Evolutionary conservation across 331 rosid genomes (phyloP).

Genomic region (Rhamnella rubrinervis): DNA sequence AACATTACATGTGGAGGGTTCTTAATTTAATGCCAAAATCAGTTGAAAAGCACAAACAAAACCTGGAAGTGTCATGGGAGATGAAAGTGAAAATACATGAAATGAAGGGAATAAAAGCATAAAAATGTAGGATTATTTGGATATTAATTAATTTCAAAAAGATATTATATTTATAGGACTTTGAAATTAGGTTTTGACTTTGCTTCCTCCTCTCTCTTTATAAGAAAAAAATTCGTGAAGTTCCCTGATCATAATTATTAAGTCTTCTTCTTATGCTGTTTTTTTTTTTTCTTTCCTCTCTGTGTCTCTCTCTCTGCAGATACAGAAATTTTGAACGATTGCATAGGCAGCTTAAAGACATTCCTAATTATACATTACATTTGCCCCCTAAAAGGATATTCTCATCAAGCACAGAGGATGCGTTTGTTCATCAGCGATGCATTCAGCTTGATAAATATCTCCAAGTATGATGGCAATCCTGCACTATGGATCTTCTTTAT

Average conservation of each 20-base stretch:
- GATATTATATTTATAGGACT: no score
- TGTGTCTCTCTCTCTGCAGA: conserved; percentile 46
- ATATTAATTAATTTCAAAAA: no score
- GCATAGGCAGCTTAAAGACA: conserved; percentile 90
- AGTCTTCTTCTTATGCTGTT: not conserved
- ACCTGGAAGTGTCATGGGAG: not conserved
- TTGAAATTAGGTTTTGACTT: no score
- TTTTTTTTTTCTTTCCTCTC: not conserved
- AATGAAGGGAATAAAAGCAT: no score
- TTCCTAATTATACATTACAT: conserved; percentile 81
- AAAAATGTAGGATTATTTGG: no score
- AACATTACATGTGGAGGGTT: not conserved
- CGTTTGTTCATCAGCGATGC: conserved; percentile 98
- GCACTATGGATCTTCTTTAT: not conserved
- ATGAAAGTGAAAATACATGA: not conserved
- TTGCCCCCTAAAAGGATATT: conserved; percentile 98
- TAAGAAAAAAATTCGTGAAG: conserved; percentile 4
- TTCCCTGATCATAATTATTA: not conserved
- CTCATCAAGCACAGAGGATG: conserved; percentile 95
- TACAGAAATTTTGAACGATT: conserved; percentile 90
- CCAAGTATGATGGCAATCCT: conserved; percentile 48
- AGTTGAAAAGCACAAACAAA: not conserved
- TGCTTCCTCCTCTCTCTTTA: no score
- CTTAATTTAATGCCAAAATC: not conserved
- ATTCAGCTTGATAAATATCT: conserved; percentile 94